Evolutionary conservation across 352 stramenopile species (phyloP).

Genomic region (Elongisporangium undulatum): DNA sequence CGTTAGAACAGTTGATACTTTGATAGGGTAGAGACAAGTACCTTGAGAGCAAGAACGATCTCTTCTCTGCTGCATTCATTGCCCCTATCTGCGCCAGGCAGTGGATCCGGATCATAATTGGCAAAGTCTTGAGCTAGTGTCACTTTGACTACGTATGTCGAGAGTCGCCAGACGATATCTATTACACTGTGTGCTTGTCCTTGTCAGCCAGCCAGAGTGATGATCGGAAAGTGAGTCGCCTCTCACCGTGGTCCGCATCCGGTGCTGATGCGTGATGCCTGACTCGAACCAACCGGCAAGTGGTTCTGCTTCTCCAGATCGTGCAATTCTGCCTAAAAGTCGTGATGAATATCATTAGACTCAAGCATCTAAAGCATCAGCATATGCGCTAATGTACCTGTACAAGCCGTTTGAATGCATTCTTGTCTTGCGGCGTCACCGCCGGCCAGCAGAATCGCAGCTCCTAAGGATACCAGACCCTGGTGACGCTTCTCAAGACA

Average conservation of each 20-base stretch:
- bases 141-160: constrained; percentile 32
- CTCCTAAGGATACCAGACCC: constrained; percentile 15
- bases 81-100: neutral
- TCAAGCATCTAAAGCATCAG: neutral
- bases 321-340: constrained; percentile 22
- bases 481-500: neutral
- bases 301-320: constrained; percentile 41
- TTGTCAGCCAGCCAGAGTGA: neutral
- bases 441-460: constrained; percentile 53
- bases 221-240: neutral
- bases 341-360: neutral
- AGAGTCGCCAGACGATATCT: constrained; percentile 49
- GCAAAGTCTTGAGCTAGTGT: constrained; percentile 14
- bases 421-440: constrained; percentile 52
- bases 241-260: constrained; percentile 38
- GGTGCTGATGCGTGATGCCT: constrained; percentile 46
- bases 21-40: neutral
- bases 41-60: constrained; percentile 5
- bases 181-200: constrained; percentile 23
- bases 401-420: constrained; percentile 53
- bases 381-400: constrained; percentile 20
- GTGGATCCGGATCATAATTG: neutral
- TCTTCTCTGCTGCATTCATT: neutral
- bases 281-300: constrained; percentile 42
- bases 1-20: neutral